phyloP scores from a whole-genome alignment of 2,329 filamentous ascomycete species.

The Phaeosphaeriaceae sp. region DNA sequence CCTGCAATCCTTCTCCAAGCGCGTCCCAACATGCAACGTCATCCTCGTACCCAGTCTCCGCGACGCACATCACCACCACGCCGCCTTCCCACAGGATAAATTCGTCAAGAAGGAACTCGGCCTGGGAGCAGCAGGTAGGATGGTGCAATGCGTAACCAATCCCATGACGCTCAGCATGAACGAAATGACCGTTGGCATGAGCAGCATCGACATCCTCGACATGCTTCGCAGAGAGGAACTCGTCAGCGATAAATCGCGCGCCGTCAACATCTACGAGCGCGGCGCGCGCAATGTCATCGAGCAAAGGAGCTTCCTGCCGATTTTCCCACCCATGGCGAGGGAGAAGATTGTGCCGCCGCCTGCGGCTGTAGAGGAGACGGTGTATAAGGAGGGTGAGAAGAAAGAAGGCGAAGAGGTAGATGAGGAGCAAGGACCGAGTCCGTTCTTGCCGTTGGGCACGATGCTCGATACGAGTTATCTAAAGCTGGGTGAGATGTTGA shows the following conservation, averaged over 20 bases:
- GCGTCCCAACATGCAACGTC: conserved; percentile 80
- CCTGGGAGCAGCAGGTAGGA: conserved; percentile 67
- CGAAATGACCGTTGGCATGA: conserved; percentile 82
- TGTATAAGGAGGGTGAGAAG: conserved; percentile 60
- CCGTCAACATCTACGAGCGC: conserved; percentile 71
- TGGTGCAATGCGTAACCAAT: conserved; percentile 81
- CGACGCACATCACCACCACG: conserved; percentile 80
- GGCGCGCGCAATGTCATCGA: conserved; percentile 80
- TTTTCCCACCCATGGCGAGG: conserved; percentile 82
- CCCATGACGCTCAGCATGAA: conserved; percentile 90
- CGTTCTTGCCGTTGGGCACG: conserved; percentile 64
- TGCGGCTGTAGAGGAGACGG: conserved; percentile 46
- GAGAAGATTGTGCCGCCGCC: conserved; percentile 63
- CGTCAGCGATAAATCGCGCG: conserved; percentile 60
- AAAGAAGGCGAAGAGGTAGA: conserved; percentile 63
- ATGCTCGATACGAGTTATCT: conserved; percentile 84
- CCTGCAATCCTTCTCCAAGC: conserved; percentile 71
- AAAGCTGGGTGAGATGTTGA: conserved; percentile 90
- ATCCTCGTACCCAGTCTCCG: conserved; percentile 84
- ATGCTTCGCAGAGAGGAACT: conserved; percentile 82
- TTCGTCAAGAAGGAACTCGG: conserved; percentile 75
- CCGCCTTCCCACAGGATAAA: conserved; percentile 83
- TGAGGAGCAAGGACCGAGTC: conserved; percentile 60
- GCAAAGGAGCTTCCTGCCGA: conserved; percentile 87
- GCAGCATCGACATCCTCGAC: conserved; percentile 81